Percentiles rank a stretch among this genome's conserved stretches.
Evolutionary conservation across 805 yeast species (phyloP).

Genomic region (Zygotorulaspora sp.): DNA sequence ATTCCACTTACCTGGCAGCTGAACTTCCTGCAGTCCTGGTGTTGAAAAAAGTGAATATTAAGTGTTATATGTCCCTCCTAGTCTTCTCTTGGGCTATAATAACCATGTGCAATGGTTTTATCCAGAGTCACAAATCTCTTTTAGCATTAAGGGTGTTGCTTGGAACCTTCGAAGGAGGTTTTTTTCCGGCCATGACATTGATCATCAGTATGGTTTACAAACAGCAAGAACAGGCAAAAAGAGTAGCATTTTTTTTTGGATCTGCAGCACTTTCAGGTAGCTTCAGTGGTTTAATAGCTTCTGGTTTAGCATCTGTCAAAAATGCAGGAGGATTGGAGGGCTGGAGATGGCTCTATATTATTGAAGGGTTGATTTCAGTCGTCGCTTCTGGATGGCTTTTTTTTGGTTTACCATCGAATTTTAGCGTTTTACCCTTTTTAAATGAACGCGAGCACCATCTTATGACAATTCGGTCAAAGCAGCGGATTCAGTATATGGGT

Average conservation of each 20-base stretch:
- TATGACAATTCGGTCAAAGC: conserved; percentile 28
- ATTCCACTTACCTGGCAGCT: conserved; percentile 56
- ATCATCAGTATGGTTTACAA: conserved; percentile 52
- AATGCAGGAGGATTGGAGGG: conserved; percentile 49
- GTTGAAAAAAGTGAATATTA: conserved; percentile 47
- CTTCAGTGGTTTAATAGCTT: conserved; percentile 53
- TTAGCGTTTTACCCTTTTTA: conserved; percentile 32
- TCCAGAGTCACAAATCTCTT: conserved; percentile 43
- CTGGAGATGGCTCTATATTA: conserved; percentile 63
- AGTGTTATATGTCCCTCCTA: conserved; percentile 51
- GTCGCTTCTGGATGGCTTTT: conserved; percentile 26
- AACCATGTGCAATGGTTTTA: conserved; percentile 48
- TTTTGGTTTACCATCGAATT: conserved; percentile 35
- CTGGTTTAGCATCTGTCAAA: conserved; percentile 44
- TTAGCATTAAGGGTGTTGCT: conserved; percentile 56
- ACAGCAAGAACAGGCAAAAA: conserved; percentile 43
- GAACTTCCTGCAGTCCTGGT: conserved; percentile 58
- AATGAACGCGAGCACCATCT: conserved; percentile 31
- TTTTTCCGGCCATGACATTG: conserved; percentile 51
- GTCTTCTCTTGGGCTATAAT: conserved; percentile 53
- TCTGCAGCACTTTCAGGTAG: conserved; percentile 52
- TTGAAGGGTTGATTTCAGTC: conserved; percentile 43
- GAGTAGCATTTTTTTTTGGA: conserved; percentile 51
- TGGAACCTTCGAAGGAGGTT: conserved; percentile 55
- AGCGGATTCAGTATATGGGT: conserved; percentile 31